Conservation (phyloP, 345 rosid species). For the Anastatica hierochuntica region DNA sequence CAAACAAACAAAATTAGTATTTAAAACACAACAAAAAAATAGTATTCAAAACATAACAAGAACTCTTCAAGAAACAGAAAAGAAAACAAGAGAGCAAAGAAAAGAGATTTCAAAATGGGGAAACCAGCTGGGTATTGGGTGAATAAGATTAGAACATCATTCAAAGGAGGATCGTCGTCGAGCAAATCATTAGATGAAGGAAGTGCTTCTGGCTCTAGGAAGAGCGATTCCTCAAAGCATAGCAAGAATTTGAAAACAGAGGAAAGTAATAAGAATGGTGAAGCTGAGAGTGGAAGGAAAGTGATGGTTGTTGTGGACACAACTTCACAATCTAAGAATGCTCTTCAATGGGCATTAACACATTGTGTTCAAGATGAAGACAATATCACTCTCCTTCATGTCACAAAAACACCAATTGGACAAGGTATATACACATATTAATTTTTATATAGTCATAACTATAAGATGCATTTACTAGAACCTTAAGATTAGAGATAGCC, state of each 20-base stretch:
- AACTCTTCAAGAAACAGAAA: neutral
- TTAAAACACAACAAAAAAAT: conserved; percentile 14
- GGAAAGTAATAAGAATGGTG: conserved; percentile 21
- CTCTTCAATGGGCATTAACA: conserved; percentile 91
- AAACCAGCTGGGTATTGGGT: conserved; percentile 34
- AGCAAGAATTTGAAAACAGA: conserved; percentile 24
- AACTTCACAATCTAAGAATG: conserved; percentile 73
- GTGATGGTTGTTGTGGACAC: conserved; percentile 87
- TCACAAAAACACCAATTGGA: conserved; percentile 30
- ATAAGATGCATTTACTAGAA: neutral
- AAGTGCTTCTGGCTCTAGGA: conserved; percentile 24
- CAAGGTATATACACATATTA: conserved; percentile 28
- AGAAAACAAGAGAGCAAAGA: too few relatives aligned
- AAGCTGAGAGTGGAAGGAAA: conserved; percentile 44
- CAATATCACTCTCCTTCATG: conserved; percentile 58
- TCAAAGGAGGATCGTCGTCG: conserved; percentile 32
- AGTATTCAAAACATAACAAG: neutral
- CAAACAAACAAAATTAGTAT: conserved; percentile 17
- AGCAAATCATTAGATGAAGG: conserved; percentile 33
- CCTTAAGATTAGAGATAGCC: neutral
- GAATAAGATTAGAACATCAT: conserved; percentile 27
- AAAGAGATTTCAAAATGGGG: too few relatives aligned
- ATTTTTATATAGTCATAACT: neutral
- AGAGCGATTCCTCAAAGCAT: conserved; percentile 21
- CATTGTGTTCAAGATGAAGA: conserved; percentile 83